Percentiles rank a stretch among this genome's conserved stretches.
These are phyloP conservation scores for Hymenotorrendiella dingleyae DNA, from an alignment of 2,329 filamentous ascomycete genomes.

Conservation along the genomic window DNA sequence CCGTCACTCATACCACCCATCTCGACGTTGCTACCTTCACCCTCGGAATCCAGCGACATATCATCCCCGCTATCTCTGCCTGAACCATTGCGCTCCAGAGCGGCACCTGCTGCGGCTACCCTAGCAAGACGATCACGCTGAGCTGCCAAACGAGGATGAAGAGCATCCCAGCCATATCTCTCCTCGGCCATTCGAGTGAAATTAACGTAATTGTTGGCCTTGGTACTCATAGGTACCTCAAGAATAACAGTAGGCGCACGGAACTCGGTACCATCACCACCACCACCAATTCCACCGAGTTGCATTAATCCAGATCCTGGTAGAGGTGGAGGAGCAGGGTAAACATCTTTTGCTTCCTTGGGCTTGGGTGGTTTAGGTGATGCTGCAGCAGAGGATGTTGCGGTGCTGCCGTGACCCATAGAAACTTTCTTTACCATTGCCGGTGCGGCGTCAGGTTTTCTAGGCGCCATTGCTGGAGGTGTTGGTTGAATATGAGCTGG, in stretches of 20 bases:
- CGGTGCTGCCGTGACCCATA: slow-evolving; percentile 40
- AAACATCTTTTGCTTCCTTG: slow-evolving; percentile 39
- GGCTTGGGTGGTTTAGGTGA: slow-evolving; percentile 49
- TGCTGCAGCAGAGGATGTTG: slow-evolving; percentile 44
- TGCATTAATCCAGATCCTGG: slow-evolving; percentile 58
- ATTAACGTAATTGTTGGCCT: slow-evolving; percentile 88
- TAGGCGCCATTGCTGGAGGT: slow-evolving; percentile 11
- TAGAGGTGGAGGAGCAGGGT: slow-evolving; percentile 43
- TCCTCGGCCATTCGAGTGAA: slow-evolving; percentile 92
- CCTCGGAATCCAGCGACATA: slow-evolving; percentile 68
- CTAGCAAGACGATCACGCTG: slow-evolving; percentile 81
- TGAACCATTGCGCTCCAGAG: slow-evolving; percentile 69
- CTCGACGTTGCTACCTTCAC: slow-evolving; percentile 81
- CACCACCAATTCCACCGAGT: slow-evolving; percentile 46
- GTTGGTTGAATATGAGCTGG: slow-evolving; percentile 19
- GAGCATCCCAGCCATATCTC: slow-evolving; percentile 86
- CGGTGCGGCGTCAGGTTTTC: slow-evolving; percentile 13
- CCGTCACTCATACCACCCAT: slow-evolving; percentile 64
- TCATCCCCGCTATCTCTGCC: slow-evolving; percentile 69
- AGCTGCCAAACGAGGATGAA: slow-evolving; percentile 86
- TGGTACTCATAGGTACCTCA: slow-evolving; percentile 72
- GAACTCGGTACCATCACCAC: slow-evolving; percentile 47
- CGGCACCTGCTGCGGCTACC: slow-evolving; percentile 82
- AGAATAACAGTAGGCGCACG: slow-evolving; percentile 74
- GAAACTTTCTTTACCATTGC: slow-evolving; percentile 30